Conservation (phyloP, 345 rosid species). For the Laguncularia racemosa region DNA sequence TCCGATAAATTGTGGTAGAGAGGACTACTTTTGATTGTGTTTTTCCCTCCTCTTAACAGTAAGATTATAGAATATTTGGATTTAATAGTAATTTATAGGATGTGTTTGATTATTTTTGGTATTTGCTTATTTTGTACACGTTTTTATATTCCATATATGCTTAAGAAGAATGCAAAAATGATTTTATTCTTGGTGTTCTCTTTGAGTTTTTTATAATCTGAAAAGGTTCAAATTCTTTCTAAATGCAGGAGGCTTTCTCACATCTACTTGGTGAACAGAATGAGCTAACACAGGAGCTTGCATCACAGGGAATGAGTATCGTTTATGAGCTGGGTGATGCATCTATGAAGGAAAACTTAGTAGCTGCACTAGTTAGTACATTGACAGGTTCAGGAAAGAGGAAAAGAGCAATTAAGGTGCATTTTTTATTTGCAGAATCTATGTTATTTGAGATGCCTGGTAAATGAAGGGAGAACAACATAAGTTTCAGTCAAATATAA, state of each 20-base stretch:
- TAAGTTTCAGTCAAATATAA: too few species aligned
- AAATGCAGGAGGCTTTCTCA: slow-evolving; percentile 87
- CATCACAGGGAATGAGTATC: slow-evolving; percentile 98
- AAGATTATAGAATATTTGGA: too few species aligned
- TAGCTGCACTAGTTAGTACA: slow-evolving; percentile 77
- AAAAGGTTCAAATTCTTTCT: slow-evolving; percentile 7
- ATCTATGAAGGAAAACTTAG: slow-evolving; percentile 79
- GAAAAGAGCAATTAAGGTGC: slow-evolving; percentile 93
- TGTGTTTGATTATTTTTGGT: too few species aligned
- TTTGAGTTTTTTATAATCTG: slow-evolving; percentile 3
- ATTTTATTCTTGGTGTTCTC: background rate
- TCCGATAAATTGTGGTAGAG: too few species aligned
- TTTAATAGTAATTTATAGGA: too few species aligned
- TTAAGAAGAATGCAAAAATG: too few species aligned
- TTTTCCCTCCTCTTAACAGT: too few species aligned
- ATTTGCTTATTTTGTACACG: too few species aligned
- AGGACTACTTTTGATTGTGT: too few species aligned
- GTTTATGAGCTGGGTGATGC: slow-evolving; percentile 91
- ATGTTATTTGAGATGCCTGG: too few species aligned
- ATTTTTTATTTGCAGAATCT: background rate
- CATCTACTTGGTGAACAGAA: slow-evolving; percentile 86
- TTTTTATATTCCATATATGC: too few species aligned
- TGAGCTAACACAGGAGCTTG: slow-evolving; percentile 95
- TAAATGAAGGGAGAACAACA: too few species aligned
- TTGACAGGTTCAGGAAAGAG: slow-evolving; percentile 94